phyloP scores from a whole-genome alignment of 2,329 filamentous ascomycete genomes.

The Parasarocladium wereldwijsianum region DNA sequence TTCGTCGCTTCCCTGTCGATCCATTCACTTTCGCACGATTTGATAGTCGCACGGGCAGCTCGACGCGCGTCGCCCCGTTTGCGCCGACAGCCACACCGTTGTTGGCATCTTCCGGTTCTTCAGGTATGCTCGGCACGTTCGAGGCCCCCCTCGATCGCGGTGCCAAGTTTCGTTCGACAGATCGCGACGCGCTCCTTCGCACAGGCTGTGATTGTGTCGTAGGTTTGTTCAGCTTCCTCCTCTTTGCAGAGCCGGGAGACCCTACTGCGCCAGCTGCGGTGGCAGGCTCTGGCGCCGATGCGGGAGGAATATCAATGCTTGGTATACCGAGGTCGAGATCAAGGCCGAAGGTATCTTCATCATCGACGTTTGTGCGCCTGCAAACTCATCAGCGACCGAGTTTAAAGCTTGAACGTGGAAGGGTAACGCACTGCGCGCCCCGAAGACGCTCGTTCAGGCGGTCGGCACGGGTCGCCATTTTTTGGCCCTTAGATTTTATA shows the following conservation, averaged over 20 bases:
- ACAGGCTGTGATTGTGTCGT: too few species aligned
- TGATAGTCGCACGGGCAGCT: too few species aligned
- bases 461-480: conserved; percentile 32
- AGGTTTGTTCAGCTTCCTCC: conserved; percentile 24
- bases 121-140: too few species aligned
- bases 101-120: too few species aligned
- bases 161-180: too few species aligned
- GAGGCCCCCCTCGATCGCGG: too few species aligned
- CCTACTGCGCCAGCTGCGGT: conserved; percentile 18
- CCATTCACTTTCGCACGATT: too few species aligned
- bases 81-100: too few species aligned
- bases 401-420: not conserved
- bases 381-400: conserved; percentile 11
- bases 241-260: conserved; percentile 29
- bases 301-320: conserved; percentile 7
- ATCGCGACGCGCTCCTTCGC: too few species aligned
- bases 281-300: conserved; percentile 10
- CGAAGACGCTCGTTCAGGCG: conserved; percentile 51
- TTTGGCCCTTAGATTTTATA: too few species aligned
- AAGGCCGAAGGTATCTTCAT: conserved; percentile 41
- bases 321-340: conserved; percentile 24
- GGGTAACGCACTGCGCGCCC: conserved; percentile 45
- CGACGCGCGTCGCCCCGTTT: too few species aligned
- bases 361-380: conserved; percentile 39
- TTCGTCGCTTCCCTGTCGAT: too few species aligned